These are phyloP conservation scores for Podila horticola DNA, from an alignment of 192 early-diverging fungal genomes.

Conservation along the genomic window DNA sequence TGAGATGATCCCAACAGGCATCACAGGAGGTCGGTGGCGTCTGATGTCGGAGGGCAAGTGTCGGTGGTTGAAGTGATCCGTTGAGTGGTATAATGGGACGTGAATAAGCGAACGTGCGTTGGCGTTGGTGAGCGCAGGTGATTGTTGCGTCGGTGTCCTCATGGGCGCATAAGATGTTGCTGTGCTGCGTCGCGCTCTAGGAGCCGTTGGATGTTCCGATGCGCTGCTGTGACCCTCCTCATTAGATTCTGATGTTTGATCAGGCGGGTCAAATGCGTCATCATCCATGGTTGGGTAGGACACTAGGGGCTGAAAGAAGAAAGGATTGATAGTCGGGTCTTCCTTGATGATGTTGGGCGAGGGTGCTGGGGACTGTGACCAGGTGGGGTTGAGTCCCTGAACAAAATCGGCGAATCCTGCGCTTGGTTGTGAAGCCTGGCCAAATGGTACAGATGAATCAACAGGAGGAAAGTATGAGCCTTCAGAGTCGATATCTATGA, in stretches of 20 bases:
- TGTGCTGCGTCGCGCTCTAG: conserved; percentile 2
- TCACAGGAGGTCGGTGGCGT: conserved; percentile 33
- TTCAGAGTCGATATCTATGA: conserved; percentile 41
- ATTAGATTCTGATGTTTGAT: conserved; percentile 42
- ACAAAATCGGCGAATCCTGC: conserved; percentile 63
- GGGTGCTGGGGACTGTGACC: conserved; percentile 67
- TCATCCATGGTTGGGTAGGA: conserved; percentile 62
- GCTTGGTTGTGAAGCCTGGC: conserved; percentile 8
- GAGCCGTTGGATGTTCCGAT: conserved; percentile 17
- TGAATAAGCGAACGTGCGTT: conserved; percentile 64
- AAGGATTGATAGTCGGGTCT: conserved; percentile 66
- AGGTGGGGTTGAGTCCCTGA: conserved; percentile 64
- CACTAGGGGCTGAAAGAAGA: conserved; percentile 55
- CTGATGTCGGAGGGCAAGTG: conserved; percentile 37
- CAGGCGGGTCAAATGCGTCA: conserved; percentile 65
- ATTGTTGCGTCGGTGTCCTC: conserved; percentile 16
- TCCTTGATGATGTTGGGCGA: conserved; percentile 57
- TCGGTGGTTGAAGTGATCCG: conserved; percentile 48
- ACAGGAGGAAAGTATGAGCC: conserved; percentile 48
- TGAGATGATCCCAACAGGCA: conserved; percentile 64
- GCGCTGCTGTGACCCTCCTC: conserved; percentile 24
- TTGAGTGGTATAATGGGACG: conserved; percentile 60
- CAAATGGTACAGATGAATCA: conserved; percentile 7
- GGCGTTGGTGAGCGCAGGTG: conserved; percentile 48
- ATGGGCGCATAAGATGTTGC: neutral